Evolutionary conservation across 306 rosid species (phyloP).

Genomic region (Prunus fruticosa): DNA sequence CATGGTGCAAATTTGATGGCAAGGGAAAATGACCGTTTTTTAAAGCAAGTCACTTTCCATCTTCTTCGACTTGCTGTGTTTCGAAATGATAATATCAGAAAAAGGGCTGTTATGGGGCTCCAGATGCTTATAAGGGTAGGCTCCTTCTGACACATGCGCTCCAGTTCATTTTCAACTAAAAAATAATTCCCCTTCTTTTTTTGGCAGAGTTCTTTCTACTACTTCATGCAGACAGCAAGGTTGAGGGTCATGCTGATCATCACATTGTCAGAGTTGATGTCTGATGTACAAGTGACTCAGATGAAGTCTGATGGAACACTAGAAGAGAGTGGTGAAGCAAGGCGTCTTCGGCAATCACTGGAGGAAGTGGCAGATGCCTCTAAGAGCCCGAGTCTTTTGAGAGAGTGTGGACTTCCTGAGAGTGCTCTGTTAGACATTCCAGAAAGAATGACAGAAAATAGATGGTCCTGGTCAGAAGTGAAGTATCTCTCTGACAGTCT

Average conservation of each 20-base stretch:
- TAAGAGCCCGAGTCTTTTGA: constrained; percentile 56
- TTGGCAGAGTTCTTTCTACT: constrained; percentile 90
- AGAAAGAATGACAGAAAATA: constrained; percentile 63
- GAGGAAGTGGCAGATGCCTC: constrained; percentile 82
- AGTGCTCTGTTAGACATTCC: constrained; percentile 62
- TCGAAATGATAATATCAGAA: constrained; percentile 84
- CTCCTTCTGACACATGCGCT: constrained; percentile 13
- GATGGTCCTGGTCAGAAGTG: constrained; percentile 94
- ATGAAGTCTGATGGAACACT: constrained; percentile 91
- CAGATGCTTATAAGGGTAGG: constrained; percentile 95
- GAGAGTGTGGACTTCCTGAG: constrained; percentile 78
- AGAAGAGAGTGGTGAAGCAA: constrained; percentile 98
- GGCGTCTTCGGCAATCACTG: constrained; percentile 75
- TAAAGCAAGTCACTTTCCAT: constrained; percentile 97
- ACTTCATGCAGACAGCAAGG: constrained; percentile 89
- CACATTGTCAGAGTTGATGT: constrained; percentile 94
- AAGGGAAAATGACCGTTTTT: constrained; percentile 96
- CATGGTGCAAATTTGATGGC: constrained; percentile 95
- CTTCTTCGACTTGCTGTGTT: constrained; percentile 95
- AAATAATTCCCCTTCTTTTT: constrained; percentile 17
- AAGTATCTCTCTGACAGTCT: constrained; percentile 83
- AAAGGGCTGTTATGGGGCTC: constrained; percentile 90
- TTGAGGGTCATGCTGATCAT: constrained; percentile 95
- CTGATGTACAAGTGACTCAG: constrained; percentile 99
- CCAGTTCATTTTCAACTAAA: constrained; percentile 4